Evolutionary conservation across 2,329 filamentous ascomycete species (phyloP).

Genomic region (Apiospora rasikravindrae): DNA sequence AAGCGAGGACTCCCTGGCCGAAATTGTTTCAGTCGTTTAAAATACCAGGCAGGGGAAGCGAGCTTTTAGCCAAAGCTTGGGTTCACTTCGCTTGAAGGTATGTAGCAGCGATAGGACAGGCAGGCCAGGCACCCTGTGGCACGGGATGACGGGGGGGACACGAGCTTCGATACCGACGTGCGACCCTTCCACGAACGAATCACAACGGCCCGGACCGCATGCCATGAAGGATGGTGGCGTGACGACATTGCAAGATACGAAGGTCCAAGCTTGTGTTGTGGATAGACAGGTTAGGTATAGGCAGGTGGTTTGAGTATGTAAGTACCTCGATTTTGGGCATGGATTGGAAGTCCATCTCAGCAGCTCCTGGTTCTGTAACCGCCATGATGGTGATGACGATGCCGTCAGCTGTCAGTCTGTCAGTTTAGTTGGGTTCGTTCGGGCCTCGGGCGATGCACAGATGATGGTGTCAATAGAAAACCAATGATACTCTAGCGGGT

Average conservation of each 20-base stretch:
- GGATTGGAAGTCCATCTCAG: constrained; percentile 49
- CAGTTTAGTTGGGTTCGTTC: background rate
- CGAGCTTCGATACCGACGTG: background rate
- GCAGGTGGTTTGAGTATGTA: constrained; percentile 18
- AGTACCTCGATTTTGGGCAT: constrained; percentile 62
- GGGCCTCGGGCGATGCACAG: background rate
- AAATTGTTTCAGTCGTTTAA: background rate
- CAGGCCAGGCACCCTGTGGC: background rate
- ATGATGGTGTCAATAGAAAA: background rate
- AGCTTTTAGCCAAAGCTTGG: background rate
- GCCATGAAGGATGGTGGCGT: background rate
- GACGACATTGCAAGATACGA: constrained; percentile 10
- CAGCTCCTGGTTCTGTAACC: constrained; percentile 1
- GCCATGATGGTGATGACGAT: background rate
- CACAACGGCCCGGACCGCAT: constrained; percentile 18
- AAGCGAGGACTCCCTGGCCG: background rate
- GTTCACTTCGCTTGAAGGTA: background rate
- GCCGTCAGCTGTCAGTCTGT: background rate
- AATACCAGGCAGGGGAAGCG: background rate
- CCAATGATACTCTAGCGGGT: constrained; percentile 9
- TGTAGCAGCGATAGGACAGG: too few species aligned
- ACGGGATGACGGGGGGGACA: background rate
- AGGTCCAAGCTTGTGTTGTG: constrained; percentile 17
- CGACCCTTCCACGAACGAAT: constrained; percentile 15
- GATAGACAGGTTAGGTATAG: background rate